Conservation (phyloP, 805 yeast genomes). For the Candida nemodendra region DNA sequence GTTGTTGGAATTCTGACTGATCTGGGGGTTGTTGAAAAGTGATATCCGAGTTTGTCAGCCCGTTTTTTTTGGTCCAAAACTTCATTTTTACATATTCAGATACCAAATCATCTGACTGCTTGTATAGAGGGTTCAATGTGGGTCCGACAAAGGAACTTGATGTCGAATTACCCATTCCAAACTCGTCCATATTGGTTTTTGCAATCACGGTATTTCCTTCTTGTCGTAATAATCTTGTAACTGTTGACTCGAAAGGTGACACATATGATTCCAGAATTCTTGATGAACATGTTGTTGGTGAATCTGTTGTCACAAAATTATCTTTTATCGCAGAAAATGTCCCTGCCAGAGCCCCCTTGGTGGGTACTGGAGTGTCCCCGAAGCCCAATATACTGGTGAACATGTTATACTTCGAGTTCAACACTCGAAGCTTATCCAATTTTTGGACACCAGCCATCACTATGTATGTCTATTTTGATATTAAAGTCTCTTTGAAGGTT, state of each 20-base stretch:
- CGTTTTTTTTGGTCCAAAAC: constrained; percentile 23
- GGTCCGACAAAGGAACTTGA: constrained; percentile 57
- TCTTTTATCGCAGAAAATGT: constrained; percentile 64
- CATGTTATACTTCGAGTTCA: constrained; percentile 30
- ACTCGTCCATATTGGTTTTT: constrained; percentile 91
- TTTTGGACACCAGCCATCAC: constrained; percentile 2
- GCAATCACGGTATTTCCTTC: constrained; percentile 63
- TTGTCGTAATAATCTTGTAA: constrained; percentile 48
- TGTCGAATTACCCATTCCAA: constrained; percentile 91
- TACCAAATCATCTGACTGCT: constrained; percentile 20
- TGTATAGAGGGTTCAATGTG: constrained; percentile 49
- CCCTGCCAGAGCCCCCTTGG: constrained; percentile 28
- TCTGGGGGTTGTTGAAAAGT: constrained; percentile 41
- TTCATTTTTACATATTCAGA: constrained; percentile 22
- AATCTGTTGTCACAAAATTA: constrained; percentile 64
- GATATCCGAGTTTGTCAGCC: constrained; percentile 20
- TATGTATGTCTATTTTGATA: no score
- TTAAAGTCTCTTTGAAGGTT: neutral
- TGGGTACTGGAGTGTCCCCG: neutral
- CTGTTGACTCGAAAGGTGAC: constrained; percentile 85
- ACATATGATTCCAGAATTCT: constrained; percentile 52
- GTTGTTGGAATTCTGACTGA: constrained; percentile 4
- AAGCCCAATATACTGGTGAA: constrained; percentile 39
- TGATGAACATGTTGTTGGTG: constrained; percentile 80
- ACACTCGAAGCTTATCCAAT: constrained; percentile 4